A percentile compares a stretch with the other conserved stretches of the same genome.
phyloP scores from a whole-genome alignment of 2,329 filamentous ascomycete species.

The Phoma sp. region DNA sequence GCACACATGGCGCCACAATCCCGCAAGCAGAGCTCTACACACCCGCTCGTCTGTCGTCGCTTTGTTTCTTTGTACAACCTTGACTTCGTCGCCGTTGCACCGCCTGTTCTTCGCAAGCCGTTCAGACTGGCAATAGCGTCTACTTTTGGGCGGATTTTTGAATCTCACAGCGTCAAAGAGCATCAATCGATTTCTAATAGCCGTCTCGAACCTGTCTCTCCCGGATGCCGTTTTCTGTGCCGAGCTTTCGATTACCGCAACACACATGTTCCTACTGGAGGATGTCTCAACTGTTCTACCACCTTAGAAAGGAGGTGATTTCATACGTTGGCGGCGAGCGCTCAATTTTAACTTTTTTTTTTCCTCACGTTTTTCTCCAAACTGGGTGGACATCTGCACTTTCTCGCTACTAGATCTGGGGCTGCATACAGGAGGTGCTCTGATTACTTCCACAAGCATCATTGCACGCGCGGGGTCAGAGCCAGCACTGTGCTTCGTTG shows the following conservation, averaged over 20 bases:
- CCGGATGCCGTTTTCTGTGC: constrained; percentile 20
- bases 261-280: constrained; percentile 15
- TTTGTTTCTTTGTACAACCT: constrained; percentile 33
- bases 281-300: constrained; percentile 17
- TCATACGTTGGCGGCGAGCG: constrained; percentile 28
- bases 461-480: constrained; percentile 30
- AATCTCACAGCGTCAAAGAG: constrained; percentile 32
- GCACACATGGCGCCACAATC: constrained; percentile 23
- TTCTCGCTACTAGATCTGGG: constrained; percentile 36
- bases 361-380: constrained; percentile 22
- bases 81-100: constrained; percentile 23
- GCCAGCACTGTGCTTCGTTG: constrained; percentile 34
- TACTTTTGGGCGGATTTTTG: constrained; percentile 33
- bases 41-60: constrained; percentile 12
- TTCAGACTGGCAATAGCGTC: constrained; percentile 27
- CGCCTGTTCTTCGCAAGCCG: constrained; percentile 24
- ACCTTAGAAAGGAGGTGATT: constrained; percentile 6
- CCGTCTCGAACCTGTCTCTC: constrained; percentile 12
- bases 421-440: constrained; percentile 37
- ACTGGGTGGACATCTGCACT: constrained; percentile 34
- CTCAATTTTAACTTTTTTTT: constrained; percentile 22
- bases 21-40: constrained; percentile 10
- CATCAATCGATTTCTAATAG: constrained; percentile 26
- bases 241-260: constrained; percentile 8
- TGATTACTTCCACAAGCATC: constrained; percentile 31